Evolutionary conservation across 140 eudicot species (phyloP).

Genomic region (Senecio squalidus): DNA sequence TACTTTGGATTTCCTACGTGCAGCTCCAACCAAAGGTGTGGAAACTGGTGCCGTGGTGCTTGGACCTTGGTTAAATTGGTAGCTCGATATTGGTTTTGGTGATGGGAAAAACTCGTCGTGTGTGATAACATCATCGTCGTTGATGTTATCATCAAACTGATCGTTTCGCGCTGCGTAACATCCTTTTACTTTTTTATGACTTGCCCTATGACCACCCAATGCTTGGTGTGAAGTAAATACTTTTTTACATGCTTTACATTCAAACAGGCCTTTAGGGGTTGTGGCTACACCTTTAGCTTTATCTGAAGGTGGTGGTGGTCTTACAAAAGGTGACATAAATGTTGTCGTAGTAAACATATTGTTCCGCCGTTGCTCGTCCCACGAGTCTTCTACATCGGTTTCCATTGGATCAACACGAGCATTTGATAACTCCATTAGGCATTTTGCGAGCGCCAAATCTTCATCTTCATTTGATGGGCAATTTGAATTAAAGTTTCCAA

Average conservation of each 20-base stretch:
- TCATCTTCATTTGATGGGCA: constrained; percentile 56
- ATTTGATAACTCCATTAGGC: constrained; percentile 71
- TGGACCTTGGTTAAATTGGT: constrained; percentile 45
- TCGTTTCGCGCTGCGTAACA: constrained; percentile 87
- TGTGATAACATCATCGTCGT: constrained; percentile 42
- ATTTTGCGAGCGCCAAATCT: constrained; percentile 66
- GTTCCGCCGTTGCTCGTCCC: constrained; percentile 61
- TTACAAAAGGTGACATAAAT: constrained; percentile 24
- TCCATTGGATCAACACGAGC: constrained; percentile 48
- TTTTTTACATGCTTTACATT: constrained; percentile 90
- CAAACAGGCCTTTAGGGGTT: constrained; percentile 61
- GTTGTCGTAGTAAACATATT: constrained; percentile 13
- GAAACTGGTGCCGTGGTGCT: constrained; percentile 20
- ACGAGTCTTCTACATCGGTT: constrained; percentile 62
- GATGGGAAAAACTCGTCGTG: constrained; percentile 45
- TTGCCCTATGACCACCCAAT: constrained; percentile 92
- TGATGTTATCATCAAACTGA: constrained; percentile 28
- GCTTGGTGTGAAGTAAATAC: constrained; percentile 95
- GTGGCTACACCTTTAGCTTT: constrained; percentile 51
- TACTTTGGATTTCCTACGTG: constrained; percentile 59
- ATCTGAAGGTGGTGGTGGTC: constrained; percentile 27
- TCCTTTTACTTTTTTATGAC: constrained; percentile 96
- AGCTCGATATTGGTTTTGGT: constrained; percentile 38
- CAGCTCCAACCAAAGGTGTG: constrained; percentile 29
- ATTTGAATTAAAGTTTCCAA: constrained; percentile 28